Evolutionary conservation across 2,329 filamentous ascomycete genomes (phyloP).

Genomic region (Cordyceps militaris): DNA sequence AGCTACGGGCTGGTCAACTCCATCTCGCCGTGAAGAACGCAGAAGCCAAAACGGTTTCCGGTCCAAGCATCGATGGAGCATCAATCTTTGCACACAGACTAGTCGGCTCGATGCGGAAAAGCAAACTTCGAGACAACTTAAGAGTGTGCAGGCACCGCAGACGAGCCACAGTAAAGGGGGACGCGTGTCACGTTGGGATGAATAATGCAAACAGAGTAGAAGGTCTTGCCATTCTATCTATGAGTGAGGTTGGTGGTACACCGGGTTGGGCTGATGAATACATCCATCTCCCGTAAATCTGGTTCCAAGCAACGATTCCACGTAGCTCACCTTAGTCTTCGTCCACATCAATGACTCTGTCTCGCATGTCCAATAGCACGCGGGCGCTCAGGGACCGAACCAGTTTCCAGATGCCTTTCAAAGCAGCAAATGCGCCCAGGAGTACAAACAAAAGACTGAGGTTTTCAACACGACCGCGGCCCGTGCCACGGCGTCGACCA

Average conservation of each 20-base stretch:
- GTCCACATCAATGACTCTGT: conserved; percentile 74
- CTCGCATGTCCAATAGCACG: conserved; percentile 69
- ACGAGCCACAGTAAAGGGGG: not conserved
- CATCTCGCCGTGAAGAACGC: not conserved
- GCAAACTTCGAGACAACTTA: conserved; percentile 82
- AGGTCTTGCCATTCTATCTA: conserved; percentile 11
- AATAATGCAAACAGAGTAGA: not conserved
- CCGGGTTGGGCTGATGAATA: not conserved
- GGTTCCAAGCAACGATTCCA: not conserved
- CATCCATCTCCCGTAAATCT: not conserved
- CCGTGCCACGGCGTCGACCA: conserved; percentile 52
- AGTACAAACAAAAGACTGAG: conserved; percentile 74
- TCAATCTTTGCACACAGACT: conserved; percentile 92
- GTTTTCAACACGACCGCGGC: conserved; percentile 69
- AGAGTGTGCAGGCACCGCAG: conserved; percentile 66
- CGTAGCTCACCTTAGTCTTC: conserved; percentile 44
- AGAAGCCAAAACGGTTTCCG: conserved; percentile 44
- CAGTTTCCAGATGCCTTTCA: conserved; percentile 78
- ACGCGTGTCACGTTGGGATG: not conserved
- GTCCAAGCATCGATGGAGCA: conserved; percentile 36
- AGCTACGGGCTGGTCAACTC: conserved; percentile 2
- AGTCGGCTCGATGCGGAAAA: conserved; percentile 81
- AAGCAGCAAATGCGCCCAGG: conserved; percentile 72
- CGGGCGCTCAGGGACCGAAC: conserved; percentile 67
- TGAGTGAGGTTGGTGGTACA: not conserved